phyloP scores from a whole-genome alignment of 257 asterid species.

The Scutellaria minor region DNA sequence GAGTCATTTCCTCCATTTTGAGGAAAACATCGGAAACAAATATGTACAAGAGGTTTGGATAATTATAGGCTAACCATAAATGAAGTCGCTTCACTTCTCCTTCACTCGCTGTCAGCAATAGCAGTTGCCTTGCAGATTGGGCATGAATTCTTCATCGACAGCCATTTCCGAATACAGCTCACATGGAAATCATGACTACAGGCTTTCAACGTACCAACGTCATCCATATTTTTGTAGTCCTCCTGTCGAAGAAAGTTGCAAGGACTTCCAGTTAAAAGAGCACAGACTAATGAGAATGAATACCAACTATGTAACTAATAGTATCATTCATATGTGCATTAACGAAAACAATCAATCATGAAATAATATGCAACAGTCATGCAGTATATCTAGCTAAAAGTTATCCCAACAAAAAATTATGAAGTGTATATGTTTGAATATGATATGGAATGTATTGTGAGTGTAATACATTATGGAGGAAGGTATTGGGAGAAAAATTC shows the following conservation, averaged over 20 bases:
- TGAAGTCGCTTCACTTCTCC: constrained; percentile 35
- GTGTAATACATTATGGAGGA: too few relatives aligned
- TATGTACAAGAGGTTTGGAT: constrained; percentile 45
- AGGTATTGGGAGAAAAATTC: too few relatives aligned
- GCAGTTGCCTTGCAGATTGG: constrained; percentile 79
- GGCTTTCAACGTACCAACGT: constrained; percentile 58
- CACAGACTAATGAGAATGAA: constrained; percentile 30
- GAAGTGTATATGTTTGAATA: too few relatives aligned
- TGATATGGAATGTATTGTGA: too few relatives aligned
- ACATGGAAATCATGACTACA: constrained; percentile 80
- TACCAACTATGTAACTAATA: not conserved
- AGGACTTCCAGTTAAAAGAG: not conserved
- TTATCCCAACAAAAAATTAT: too few relatives aligned
- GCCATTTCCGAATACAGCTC: constrained; percentile 70
- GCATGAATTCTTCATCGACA: constrained; percentile 68
- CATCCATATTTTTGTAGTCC: constrained; percentile 64
- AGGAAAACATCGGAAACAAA: constrained; percentile 34
- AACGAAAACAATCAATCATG: too few relatives aligned
- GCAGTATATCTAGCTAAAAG: too few relatives aligned
- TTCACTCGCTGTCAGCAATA: constrained; percentile 43
- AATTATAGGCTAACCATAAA: constrained; percentile 28
- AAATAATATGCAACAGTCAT: too few relatives aligned
- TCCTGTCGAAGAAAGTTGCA: constrained; percentile 48
- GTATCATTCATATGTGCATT: too few relatives aligned
- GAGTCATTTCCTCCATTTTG: constrained; percentile 35